Evolutionary conservation across 805 yeast species (phyloP).

Genomic region (Saccharomycopsis microspora): DNA sequence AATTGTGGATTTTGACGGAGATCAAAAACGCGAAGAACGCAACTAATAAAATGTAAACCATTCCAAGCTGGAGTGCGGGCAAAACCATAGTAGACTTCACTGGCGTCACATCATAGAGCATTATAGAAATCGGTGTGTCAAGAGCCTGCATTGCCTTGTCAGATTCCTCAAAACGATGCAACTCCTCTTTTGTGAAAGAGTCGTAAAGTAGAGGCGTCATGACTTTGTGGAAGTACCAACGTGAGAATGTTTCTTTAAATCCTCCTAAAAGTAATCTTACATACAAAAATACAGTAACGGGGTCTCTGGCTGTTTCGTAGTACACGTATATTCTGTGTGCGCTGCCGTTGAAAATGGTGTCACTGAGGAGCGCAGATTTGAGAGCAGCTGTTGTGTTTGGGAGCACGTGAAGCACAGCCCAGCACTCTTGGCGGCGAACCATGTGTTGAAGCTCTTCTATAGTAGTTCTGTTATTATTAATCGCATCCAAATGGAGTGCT

Average conservation of each 20-base stretch:
- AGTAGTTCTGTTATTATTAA: conserved; percentile 17
- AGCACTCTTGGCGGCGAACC: conserved; percentile 45
- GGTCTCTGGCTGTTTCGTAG: conserved; percentile 60
- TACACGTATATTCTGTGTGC: conserved; percentile 28
- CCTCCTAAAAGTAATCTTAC: conserved; percentile 31
- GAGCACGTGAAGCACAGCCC: conserved; percentile 50
- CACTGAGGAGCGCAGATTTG: conserved; percentile 19
- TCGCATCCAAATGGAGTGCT: conserved; percentile 19
- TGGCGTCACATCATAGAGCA: conserved; percentile 37
- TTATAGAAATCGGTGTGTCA: conserved; percentile 27
- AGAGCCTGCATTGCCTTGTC: conserved; percentile 19
- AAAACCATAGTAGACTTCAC: conserved; percentile 35
- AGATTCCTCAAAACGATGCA: conserved; percentile 19
- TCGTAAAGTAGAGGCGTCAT: conserved; percentile 22
- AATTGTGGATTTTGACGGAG: conserved; percentile 41
- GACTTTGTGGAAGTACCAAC: conserved; percentile 17
- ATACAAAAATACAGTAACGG: conserved; percentile 32
- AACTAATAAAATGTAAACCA: conserved; percentile 58
- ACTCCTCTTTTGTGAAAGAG: conserved; percentile 20
- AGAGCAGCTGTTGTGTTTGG: conserved; percentile 32
- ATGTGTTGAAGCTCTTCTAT: conserved; percentile 29
- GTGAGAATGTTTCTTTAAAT: conserved; percentile 25
- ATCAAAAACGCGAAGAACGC: conserved; percentile 62
- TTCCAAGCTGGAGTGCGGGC: conserved; percentile 69
- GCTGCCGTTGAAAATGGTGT: conserved; percentile 21